phyloP scores from a whole-genome alignment of 305 asterid genomes.

The Fraxinus dipetala region DNA sequence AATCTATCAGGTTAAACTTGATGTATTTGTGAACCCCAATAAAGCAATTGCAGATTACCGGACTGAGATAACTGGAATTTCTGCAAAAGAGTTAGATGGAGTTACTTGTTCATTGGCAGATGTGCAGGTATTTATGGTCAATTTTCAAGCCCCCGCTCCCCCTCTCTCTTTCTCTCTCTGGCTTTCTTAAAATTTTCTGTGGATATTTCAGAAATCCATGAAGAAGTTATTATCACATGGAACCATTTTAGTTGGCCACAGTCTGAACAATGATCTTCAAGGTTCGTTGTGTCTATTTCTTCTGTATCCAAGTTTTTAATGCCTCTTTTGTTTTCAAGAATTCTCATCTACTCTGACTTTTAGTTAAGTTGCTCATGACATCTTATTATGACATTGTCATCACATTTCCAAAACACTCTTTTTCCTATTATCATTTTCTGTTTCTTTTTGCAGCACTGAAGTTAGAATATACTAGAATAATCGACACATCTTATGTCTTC shows the following conservation, averaged over 20 bases:
- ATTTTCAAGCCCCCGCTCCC: not conserved
- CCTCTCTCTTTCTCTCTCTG: not conserved
- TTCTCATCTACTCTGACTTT: not conserved
- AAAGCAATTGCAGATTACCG: slow-evolving; percentile 81
- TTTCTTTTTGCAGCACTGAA: slow-evolving; percentile 63
- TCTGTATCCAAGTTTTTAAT: not conserved
- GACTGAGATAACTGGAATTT: slow-evolving; percentile 84
- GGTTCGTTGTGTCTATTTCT: slow-evolving; percentile 43
- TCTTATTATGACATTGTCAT: not conserved
- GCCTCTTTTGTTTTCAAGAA: not conserved
- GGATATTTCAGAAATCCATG: slow-evolving; percentile 54
- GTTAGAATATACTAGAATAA: slow-evolving; percentile 65
- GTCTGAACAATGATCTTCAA: slow-evolving; percentile 86
- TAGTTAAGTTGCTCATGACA: not conserved
- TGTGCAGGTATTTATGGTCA: slow-evolving; percentile 61
- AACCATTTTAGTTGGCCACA: slow-evolving; percentile 81
- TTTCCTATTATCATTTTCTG: slow-evolving; percentile 3
- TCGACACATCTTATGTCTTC: slow-evolving; percentile 94
- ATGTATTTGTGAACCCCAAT: slow-evolving; percentile 66
- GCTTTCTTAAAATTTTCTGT: slow-evolving; percentile 3
- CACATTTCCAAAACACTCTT: not conserved
- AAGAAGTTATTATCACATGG: slow-evolving; percentile 64
- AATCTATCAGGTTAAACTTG: slow-evolving; percentile 62
- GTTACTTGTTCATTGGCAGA: slow-evolving; percentile 67
- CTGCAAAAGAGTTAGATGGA: slow-evolving; percentile 73